phyloP scores from a whole-genome alignment of 2,329 filamentous ascomycete genomes.

The Xylariomycetidae sp. region DNA sequence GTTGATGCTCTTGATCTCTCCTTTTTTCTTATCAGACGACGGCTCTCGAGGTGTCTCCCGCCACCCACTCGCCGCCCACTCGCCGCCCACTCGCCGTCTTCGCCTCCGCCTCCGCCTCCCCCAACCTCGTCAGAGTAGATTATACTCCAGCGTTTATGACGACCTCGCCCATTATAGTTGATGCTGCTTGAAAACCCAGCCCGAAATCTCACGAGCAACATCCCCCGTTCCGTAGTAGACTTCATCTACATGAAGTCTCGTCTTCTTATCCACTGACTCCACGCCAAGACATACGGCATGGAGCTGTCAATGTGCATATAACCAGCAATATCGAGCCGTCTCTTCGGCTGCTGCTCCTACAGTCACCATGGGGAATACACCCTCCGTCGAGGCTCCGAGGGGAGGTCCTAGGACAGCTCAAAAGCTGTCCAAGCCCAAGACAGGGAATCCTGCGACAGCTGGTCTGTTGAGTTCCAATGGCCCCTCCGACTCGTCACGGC shows the following conservation, averaged over 20 bases:
- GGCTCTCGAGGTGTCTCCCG: too few species aligned
- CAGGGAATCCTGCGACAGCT: constrained; percentile 36
- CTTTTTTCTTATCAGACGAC: too few species aligned
- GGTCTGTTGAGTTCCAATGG: constrained; percentile 35
- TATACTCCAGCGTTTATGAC: too few species aligned
- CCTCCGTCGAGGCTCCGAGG: constrained; percentile 40
- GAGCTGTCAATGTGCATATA: constrained; percentile 34
- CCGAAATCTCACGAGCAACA: constrained; percentile 11
- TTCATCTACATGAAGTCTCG: constrained; percentile 25
- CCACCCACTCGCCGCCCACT: constrained; percentile 6
- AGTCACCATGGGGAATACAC: constrained; percentile 45
- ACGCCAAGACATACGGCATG: constrained; percentile 33
- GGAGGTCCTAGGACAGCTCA: constrained; percentile 34
- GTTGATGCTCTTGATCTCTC: too few species aligned
- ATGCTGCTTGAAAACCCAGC: constrained; percentile 16
- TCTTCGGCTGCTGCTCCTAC: constrained; percentile 19
- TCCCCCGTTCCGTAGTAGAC: constrained; percentile 7
- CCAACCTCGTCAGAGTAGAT: constrained; percentile 10
- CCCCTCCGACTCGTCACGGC: constrained; percentile 26
- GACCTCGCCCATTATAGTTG: constrained; percentile 4
- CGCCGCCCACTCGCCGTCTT: constrained; percentile 2
- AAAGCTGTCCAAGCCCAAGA: constrained; percentile 48
- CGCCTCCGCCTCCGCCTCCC: constrained; percentile 3
- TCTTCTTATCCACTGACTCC: constrained; percentile 22
- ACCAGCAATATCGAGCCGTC: constrained; percentile 28